These are phyloP conservation scores for Colletotrichum euphorbiae DNA, from an alignment of 2,329 filamentous ascomycete genomes.

Conservation along the genomic window DNA sequence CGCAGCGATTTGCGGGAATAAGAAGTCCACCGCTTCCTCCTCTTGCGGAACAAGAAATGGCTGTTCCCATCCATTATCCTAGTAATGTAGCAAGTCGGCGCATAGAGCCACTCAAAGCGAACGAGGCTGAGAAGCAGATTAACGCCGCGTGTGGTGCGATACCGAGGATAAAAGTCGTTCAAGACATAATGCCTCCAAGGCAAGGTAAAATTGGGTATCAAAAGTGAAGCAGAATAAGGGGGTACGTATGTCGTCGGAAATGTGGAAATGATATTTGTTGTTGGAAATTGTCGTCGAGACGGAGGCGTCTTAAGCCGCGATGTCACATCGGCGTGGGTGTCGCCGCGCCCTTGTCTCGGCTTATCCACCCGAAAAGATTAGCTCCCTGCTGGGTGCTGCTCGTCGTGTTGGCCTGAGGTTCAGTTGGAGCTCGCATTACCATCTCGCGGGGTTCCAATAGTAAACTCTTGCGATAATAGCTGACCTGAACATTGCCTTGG, in stretches of 20 bases:
- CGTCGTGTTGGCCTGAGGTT: conserved; percentile 40
- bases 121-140: conserved; percentile 26
- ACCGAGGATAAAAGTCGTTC: conserved; percentile 20
- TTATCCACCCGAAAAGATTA: conserved; percentile 65
- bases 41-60: not conserved
- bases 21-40: not conserved
- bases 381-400: conserved; percentile 47
- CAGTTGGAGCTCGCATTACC: conserved; percentile 47
- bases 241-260: conserved; percentile 30
- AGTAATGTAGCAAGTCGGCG: conserved; percentile 5
- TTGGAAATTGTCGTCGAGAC: conserved; percentile 18
- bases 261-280: conserved; percentile 33
- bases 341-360: conserved; percentile 54
- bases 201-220: conserved; percentile 50
- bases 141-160: conserved; percentile 23
- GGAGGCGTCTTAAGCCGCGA: not conserved
- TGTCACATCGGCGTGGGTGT: conserved; percentile 33
- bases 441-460: conserved; percentile 81
- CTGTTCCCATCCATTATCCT: not conserved
- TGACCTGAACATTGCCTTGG: conserved; percentile 68
- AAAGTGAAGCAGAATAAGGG: conserved; percentile 43
- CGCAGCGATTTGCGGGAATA: not conserved
- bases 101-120: conserved; percentile 1
- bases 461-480: conserved; percentile 84
- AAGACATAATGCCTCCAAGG: conserved; percentile 35